These are phyloP conservation scores for Saccharomycopsis selenospora DNA, from an alignment of 805 yeast species.

Conservation along the genomic window DNA sequence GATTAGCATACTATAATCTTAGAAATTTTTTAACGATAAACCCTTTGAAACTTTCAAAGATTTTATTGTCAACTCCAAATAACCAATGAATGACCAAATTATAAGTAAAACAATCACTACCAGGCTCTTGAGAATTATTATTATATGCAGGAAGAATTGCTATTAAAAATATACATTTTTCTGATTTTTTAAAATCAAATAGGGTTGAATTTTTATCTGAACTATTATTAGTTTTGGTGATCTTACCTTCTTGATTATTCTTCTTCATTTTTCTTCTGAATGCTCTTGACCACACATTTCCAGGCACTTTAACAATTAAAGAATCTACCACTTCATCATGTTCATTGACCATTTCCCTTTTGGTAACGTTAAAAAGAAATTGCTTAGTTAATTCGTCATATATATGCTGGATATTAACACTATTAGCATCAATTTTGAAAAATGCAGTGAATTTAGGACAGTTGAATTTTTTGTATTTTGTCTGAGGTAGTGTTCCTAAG, in stretches of 20 bases:
- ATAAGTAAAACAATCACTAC: background rate
- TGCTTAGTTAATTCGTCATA: background rate
- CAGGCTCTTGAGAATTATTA: background rate
- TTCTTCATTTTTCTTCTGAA: constrained; percentile 13
- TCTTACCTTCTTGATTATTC: background rate
- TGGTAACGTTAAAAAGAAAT: background rate
- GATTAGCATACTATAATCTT: too few relatives aligned
- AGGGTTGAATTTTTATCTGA: background rate
- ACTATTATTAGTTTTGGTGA: background rate
- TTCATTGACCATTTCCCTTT: background rate
- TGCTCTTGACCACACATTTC: constrained; percentile 20
- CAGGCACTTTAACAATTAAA: constrained; percentile 10
- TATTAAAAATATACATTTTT: background rate
- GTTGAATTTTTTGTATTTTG: constrained; percentile 13
- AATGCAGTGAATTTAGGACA: constrained; percentile 4
- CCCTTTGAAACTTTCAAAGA: constrained; percentile 20
- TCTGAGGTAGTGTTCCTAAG: constrained; percentile 11
- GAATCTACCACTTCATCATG: background rate
- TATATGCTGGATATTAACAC: background rate
- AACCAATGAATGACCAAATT: constrained; percentile 16
- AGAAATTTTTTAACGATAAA: constrained; percentile 18
- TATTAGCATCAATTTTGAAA: background rate
- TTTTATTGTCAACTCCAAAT: constrained; percentile 10
- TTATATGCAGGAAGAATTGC: background rate
- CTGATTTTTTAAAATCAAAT: background rate